Conservation (phyloP, 768 basidiomycete genomes). For the Phanerochaete sordida region DNA sequence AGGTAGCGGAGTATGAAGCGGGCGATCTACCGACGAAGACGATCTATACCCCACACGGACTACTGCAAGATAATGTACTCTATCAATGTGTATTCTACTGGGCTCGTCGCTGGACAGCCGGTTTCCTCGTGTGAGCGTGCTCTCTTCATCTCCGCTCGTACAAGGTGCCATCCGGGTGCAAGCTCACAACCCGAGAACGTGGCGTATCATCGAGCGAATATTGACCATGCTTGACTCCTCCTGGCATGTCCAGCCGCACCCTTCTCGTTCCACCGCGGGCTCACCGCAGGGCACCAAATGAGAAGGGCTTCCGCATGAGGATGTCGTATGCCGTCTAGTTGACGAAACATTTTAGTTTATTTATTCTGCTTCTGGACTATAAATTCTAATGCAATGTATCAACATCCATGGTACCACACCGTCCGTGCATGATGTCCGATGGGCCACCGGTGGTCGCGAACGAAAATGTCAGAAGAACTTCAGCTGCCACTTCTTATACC, state of each 20-base stretch:
- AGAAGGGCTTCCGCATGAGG: neutral
- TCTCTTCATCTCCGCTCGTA: conserved; percentile 19
- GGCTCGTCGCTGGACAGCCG: neutral
- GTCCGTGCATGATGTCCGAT: neutral
- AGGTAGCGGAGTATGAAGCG: conserved; percentile 25
- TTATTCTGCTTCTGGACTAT: neutral
- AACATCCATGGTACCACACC: neutral
- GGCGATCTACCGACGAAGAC: neutral
- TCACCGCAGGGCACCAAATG: neutral
- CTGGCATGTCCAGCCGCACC: neutral
- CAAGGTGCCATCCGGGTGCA: conserved; percentile 26
- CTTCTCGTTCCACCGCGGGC: neutral
- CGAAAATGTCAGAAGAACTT: conserved; percentile 21
- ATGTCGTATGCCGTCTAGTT: neutral
- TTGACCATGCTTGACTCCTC: neutral
- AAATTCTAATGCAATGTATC: neutral
- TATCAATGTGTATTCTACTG: neutral
- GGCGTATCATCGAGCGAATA: conserved; percentile 33
- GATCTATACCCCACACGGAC: neutral
- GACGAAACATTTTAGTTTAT: neutral
- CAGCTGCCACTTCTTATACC: conserved; percentile 60
- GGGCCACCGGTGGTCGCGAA: neutral
- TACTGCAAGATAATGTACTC: neutral
- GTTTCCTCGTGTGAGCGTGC: neutral
- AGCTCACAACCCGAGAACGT: conserved; percentile 19